These are phyloP conservation scores for Lathyrus sativus DNA, from an alignment of 306 rosid genomes.

Conservation along the genomic window DNA sequence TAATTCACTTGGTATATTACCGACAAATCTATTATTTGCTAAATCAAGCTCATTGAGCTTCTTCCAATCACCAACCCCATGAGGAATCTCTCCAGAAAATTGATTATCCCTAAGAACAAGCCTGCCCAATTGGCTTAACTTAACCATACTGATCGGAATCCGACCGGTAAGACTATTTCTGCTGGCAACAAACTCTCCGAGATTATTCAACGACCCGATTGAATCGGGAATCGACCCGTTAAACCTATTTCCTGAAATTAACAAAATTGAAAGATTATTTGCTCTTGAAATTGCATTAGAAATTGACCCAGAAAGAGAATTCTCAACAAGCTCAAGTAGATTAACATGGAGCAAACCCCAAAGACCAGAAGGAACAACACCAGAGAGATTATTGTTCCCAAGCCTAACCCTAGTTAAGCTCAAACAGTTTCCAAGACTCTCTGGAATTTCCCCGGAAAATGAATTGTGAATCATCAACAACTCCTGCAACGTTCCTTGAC, in stretches of 20 bases:
- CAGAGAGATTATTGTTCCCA: slow-evolving; percentile 65
- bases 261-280: slow-evolving; percentile 53
- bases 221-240: slow-evolving; percentile 65
- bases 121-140: slow-evolving; percentile 52
- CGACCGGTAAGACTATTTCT: slow-evolving; percentile 53
- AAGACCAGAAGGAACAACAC: slow-evolving; percentile 57
- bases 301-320: slow-evolving; percentile 65
- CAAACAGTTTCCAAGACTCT: slow-evolving; percentile 53
- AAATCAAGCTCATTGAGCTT: slow-evolving; percentile 69
- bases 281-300: slow-evolving; percentile 56
- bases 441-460: slow-evolving; percentile 66
- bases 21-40: slow-evolving; percentile 59
- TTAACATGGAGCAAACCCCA: slow-evolving; percentile 71
- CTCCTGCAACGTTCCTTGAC: slow-evolving; percentile 44
- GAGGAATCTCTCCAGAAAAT: slow-evolving; percentile 62
- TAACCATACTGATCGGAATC: slow-evolving; percentile 53
- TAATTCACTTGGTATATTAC: slow-evolving; percentile 60
- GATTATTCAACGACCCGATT: slow-evolving; percentile 52
- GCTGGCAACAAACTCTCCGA: slow-evolving; percentile 49
- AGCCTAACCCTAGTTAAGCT: slow-evolving; percentile 62
- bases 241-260: slow-evolving; percentile 56
- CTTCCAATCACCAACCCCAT: slow-evolving; percentile 44
- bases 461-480: slow-evolving; percentile 59
- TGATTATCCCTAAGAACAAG: slow-evolving; percentile 66
- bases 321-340: slow-evolving; percentile 58